A percentile compares a stretch with the other conserved stretches of the same genome.
phyloP scores from a whole-genome alignment of 2,329 filamentous ascomycete species.

The Aschersonia sp. region DNA sequence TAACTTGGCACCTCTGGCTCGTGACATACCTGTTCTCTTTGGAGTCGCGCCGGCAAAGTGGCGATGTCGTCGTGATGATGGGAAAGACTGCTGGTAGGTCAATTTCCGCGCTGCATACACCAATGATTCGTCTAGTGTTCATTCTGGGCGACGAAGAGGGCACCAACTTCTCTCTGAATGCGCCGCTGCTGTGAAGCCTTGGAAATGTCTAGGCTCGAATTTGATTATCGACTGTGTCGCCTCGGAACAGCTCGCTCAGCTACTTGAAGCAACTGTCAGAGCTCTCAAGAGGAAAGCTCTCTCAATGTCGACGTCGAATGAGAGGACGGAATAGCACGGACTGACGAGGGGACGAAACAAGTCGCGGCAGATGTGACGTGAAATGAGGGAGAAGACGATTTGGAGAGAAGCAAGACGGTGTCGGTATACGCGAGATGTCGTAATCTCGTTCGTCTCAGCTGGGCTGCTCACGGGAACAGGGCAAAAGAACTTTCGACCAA shows the following conservation, averaged over 20 bases:
- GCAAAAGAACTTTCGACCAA: background rate
- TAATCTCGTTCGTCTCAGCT: constrained; percentile 1
- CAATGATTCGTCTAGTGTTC: too few relatives aligned
- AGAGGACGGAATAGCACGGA: too few relatives aligned
- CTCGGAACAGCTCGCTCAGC: background rate
- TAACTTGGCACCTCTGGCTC: background rate
- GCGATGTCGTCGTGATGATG: background rate
- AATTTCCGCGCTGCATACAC: background rate
- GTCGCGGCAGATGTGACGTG: too few relatives aligned
- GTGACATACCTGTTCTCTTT: background rate
- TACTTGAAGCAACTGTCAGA: background rate
- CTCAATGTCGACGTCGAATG: too few relatives aligned
- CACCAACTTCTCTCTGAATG: background rate
- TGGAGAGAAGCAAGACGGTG: background rate
- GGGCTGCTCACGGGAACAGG: constrained; percentile 3
- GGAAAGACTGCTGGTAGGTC: background rate
- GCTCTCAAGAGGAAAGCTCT: too few relatives aligned
- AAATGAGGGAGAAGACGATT: background rate
- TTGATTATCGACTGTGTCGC: background rate
- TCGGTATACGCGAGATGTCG: constrained; percentile 1
- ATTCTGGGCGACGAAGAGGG: too few relatives aligned
- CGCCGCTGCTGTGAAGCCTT: background rate
- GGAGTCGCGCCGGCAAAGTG: background rate
- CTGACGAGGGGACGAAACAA: too few relatives aligned
- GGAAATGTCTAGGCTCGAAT: background rate